Evolutionary conservation across 306 rosid species (phyloP), one percentile per base, ranked within the genome.

Genomic region (Dryas drummondii): DNA sequence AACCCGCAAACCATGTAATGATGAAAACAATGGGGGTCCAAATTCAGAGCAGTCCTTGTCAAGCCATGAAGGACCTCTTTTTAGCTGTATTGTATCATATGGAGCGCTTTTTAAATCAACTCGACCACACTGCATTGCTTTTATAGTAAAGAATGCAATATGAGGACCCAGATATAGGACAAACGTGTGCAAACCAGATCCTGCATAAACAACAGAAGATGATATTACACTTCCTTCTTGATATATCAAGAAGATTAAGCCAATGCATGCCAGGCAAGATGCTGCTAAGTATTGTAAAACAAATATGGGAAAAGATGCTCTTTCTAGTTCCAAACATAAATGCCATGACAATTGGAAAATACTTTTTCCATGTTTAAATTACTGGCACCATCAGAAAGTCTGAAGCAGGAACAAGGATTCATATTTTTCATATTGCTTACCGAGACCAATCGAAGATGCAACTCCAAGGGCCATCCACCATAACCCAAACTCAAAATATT

Each of bases 401-500:
- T 52, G 66, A 69, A 72, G 47, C 47, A 58, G 48, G 62, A 75
- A 62, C 53, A 45, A 52, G 14, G 17, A 77, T 16, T 63, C 62
- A 58, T 57, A n/a, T 46, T 80, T 51, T 56, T 59, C n/a, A 40
- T 51, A 49, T 51, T 73, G 65, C 91, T 83, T 87, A 96, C 99
- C 99, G 71, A 96, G 92, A 78, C 99, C 99, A 84, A 96, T 92
- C 44, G 97, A 96, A 57, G 99, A 96, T 82, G 98, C 98, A 76
- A 96, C 89, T 80, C 98, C 99, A 78, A 96, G 97, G 78, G 91
- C 82, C 76, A 89, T 73, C 99, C 99, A 96, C 99, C 99, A 96
- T 70, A 96, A 68, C 61, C 89, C 97, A 80, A 82, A 96, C 71
- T 84, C 86, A 71, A 90, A 80, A 75, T 92, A 92, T 73, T 88